Conservation (phyloP, 2,329 filamentous ascomycete species). For the Penicillium sp. region DNA sequence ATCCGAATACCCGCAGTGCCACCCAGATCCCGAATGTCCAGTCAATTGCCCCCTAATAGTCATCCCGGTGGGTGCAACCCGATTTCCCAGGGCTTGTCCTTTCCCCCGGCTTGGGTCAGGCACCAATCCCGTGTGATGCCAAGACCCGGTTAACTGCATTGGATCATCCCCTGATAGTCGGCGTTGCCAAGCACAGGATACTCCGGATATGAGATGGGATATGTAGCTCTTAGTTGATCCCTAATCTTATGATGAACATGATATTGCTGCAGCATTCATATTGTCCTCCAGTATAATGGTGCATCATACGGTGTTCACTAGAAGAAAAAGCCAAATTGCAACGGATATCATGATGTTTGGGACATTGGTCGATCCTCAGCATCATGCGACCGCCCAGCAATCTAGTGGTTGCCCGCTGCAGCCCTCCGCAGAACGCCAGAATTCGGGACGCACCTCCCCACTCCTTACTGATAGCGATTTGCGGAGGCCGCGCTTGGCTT, state of each 20-base stretch:
- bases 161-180: conserved; percentile 3
- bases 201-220: background rate
- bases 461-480: background rate
- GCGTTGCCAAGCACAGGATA: background rate
- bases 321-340: background rate
- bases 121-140: conserved; percentile 3
- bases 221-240: background rate
- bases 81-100: background rate
- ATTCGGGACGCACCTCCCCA: background rate
- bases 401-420: background rate
- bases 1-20: background rate
- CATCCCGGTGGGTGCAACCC: conserved; percentile 1
- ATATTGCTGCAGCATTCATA: background rate
- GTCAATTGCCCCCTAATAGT: background rate
- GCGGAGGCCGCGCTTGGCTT: background rate
- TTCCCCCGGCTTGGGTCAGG: conserved; percentile 2
- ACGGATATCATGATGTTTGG: background rate
- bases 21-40: background rate
- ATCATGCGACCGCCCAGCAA: background rate
- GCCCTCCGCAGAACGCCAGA: background rate
- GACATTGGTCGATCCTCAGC: background rate
- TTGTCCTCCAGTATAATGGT: background rate
- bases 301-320: background rate
- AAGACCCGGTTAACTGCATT: conserved; percentile 3
- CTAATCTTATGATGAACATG: background rate